These are phyloP conservation scores for Chaetoscypha palmicola DNA, from an alignment of 2,329 filamentous ascomycete genomes.

Conservation along the genomic window DNA sequence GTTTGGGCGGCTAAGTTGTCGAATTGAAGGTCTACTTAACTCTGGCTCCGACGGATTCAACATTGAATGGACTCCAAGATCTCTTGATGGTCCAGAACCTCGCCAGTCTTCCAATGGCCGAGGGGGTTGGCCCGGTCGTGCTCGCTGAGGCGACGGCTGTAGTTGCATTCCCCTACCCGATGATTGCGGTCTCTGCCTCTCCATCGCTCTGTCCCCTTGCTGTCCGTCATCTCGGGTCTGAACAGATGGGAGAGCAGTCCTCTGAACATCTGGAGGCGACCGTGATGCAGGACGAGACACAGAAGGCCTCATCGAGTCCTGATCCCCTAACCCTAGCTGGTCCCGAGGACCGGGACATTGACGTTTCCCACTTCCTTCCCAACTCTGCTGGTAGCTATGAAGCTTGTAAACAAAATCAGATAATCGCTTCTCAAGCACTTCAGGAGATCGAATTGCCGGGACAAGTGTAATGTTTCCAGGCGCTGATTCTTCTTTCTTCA, in stretches of 20 bases:
- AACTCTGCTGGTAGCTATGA: slow-evolving; percentile 31
- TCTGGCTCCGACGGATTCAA: slow-evolving; percentile 31
- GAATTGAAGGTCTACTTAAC: slow-evolving; percentile 13
- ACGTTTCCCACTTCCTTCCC: slow-evolving; percentile 35
- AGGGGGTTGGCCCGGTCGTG: slow-evolving; percentile 14
- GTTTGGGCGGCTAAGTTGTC: slow-evolving; percentile 18
- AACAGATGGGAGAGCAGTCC: slow-evolving; percentile 29
- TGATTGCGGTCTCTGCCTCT: slow-evolving; percentile 21
- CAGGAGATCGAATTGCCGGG: slow-evolving; percentile 24
- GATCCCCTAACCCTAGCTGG: slow-evolving; percentile 47
- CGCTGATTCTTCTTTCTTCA: slow-evolving; percentile 27
- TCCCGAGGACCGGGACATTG: slow-evolving; percentile 52
- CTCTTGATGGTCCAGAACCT: slow-evolving; percentile 24
- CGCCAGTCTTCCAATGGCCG: slow-evolving; percentile 22
- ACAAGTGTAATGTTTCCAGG: slow-evolving; percentile 26
- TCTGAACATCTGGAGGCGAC: slow-evolving; percentile 30
- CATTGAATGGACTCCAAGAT: slow-evolving; percentile 32
- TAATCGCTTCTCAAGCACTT: slow-evolving; percentile 26
- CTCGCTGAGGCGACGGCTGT: slow-evolving; percentile 20
- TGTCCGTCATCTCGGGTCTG: slow-evolving; percentile 30
- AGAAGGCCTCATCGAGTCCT: slow-evolving; percentile 55
- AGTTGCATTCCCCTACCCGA: slow-evolving; percentile 19
- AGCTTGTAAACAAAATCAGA: slow-evolving; percentile 31
- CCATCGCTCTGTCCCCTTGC: slow-evolving; percentile 21
- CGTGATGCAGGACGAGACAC: slow-evolving; percentile 49